These are phyloP conservation scores for Aspergillus bombycis DNA, from an alignment of 2,329 filamentous ascomycete genomes.

Conservation along the genomic window DNA sequence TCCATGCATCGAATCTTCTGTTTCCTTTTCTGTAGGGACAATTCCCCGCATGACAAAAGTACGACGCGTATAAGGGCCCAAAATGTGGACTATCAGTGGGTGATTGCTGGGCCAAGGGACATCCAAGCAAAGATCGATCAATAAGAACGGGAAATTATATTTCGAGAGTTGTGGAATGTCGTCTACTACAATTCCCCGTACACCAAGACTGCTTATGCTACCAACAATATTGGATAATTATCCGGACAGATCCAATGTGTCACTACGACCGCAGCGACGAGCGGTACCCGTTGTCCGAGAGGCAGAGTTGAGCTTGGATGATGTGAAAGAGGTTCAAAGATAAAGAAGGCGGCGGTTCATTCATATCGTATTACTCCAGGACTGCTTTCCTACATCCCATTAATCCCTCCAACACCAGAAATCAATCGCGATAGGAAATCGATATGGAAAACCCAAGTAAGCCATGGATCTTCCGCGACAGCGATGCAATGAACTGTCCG, in stretches of 20 bases:
- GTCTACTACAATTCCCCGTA: constrained; percentile 2
- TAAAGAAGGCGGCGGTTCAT: no score
- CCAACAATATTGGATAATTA: not conserved
- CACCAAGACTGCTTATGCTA: not conserved
- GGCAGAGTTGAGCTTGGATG: not conserved
- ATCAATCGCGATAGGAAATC: not conserved
- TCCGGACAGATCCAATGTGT: not conserved
- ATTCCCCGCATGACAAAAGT: constrained; percentile 1
- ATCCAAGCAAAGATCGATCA: not conserved
- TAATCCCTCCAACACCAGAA: not conserved
- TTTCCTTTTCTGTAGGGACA: not conserved
- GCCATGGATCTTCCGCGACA: not conserved
- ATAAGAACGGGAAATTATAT: not conserved
- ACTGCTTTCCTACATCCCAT: not conserved
- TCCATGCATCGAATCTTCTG: not conserved
- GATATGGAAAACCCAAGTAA: not conserved
- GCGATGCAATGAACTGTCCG: not conserved
- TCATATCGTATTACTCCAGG: not conserved
- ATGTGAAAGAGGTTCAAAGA: not conserved
- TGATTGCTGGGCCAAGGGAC: not conserved
- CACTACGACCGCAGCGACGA: not conserved
- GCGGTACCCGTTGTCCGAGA: not conserved
- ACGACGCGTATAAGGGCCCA: not conserved
- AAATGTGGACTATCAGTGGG: not conserved
- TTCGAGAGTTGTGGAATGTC: no score